A percentile compares a stretch with the other conserved stretches of the same genome.
Conservation (phyloP, 805 yeast species). For the Lachancea nothofagi region DNA sequence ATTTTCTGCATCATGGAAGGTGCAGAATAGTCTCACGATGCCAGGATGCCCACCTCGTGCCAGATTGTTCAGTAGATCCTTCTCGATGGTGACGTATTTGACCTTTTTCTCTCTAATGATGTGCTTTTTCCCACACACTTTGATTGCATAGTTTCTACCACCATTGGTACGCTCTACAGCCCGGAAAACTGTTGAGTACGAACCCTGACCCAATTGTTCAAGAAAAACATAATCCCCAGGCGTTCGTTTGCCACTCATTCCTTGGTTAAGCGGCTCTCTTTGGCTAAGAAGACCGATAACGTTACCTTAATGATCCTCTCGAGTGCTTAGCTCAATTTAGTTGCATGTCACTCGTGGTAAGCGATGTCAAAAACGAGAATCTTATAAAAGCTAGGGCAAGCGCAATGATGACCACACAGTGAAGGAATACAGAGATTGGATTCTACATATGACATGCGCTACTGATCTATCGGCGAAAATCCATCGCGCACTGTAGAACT, state of each 20-base stretch:
- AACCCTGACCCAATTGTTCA: constrained; percentile 75
- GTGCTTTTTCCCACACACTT: constrained; percentile 85
- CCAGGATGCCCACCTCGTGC: constrained; percentile 83
- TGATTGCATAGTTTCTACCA: constrained; percentile 75
- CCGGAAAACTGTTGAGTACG: constrained; percentile 87
- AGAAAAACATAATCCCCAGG: constrained; percentile 33
- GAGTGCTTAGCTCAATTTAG: no score
- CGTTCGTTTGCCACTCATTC: constrained; percentile 25
- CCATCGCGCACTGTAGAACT: no score
- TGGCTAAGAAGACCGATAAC: no score
- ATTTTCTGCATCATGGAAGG: constrained; percentile 87
- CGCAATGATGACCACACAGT: no score
- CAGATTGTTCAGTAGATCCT: constrained; percentile 76
- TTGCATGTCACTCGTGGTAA: no score
- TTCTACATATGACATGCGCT: no score
- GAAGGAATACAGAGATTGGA: no score
- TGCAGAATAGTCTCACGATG: constrained; percentile 82
- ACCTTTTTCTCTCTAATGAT: constrained; percentile 91
- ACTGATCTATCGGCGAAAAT: no score
- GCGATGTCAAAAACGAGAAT: no score
- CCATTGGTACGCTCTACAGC: constrained; percentile 83
- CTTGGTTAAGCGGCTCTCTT: not conserved
- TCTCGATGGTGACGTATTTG: constrained; percentile 93
- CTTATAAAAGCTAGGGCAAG: no score
- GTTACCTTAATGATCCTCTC: no score